Conservation (phyloP, 257 asterid species). For the Avicennia marina region DNA sequence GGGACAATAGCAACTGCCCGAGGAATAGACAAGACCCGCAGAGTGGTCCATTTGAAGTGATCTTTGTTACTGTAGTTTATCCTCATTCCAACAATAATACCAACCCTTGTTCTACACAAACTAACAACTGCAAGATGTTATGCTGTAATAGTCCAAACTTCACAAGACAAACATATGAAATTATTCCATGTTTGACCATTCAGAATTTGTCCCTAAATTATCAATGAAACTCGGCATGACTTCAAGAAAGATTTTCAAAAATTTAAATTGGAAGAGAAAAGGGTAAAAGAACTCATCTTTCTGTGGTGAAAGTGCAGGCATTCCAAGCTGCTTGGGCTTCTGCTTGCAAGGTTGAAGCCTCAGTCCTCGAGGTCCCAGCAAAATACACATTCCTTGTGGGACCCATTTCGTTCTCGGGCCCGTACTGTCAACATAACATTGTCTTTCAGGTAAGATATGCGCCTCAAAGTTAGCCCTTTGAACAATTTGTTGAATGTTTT, state of each 20-base stretch:
- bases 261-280: too few relatives aligned
- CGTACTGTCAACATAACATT: constrained; percentile 80
- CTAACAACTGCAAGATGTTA: not conserved
- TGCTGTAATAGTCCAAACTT: constrained; percentile 8
- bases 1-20: not conserved
- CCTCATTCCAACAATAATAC: not conserved
- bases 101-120: not conserved
- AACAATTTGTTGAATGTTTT: not conserved
- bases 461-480: not conserved
- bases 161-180: not conserved
- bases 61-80: not conserved
- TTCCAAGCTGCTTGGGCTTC: constrained; percentile 89
- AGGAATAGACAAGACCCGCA: not conserved
- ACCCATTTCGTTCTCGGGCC: constrained; percentile 91
- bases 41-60: not conserved
- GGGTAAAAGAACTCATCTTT: not conserved
- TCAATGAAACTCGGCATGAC: not conserved
- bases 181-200: not conserved
- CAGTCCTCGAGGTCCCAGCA: constrained; percentile 58
- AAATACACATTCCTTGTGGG: constrained; percentile 66
- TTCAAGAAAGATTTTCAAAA: too few relatives aligned
- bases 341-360: constrained; percentile 79
- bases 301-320: constrained; percentile 51
- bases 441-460: constrained; percentile 63
- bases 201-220: not conserved